Conservation (phyloP, 805 yeast genomes). For the Kuraishia capsulata region DNA sequence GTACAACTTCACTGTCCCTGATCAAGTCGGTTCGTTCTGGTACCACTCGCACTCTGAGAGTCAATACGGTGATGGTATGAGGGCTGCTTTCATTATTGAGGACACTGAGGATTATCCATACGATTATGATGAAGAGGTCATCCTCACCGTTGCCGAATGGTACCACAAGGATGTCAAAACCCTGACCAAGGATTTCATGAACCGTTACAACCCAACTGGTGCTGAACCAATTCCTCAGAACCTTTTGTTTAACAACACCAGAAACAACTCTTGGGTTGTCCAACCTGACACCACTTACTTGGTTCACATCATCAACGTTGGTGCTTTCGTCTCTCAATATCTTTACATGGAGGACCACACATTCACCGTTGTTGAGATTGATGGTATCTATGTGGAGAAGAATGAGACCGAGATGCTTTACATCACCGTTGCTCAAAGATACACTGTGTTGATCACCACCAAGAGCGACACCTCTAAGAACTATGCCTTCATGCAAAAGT, state of each 20-base stretch:
- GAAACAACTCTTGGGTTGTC: conserved; percentile 45
- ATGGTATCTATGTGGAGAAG: conserved; percentile 62
- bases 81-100: conserved; percentile 61
- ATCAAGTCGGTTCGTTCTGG: conserved; percentile 77
- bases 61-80: conserved; percentile 71
- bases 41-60: conserved; percentile 74
- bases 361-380: conserved; percentile 65
- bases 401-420: conserved; percentile 45
- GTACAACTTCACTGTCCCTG: conserved; percentile 60
- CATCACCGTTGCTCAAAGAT: conserved; percentile 75
- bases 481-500: conserved; percentile 73
- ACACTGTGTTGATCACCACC: conserved; percentile 64
- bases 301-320: conserved; percentile 55
- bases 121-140: conserved; percentile 52
- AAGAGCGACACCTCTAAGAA: conserved; percentile 52
- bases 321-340: conserved; percentile 69
- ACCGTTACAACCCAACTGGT: conserved; percentile 73
- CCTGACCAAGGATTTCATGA: conserved; percentile 39
- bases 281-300: conserved; percentile 55
- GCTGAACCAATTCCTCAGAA: conserved; percentile 76
- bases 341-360: conserved; percentile 61
- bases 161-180: conserved; percentile 47
- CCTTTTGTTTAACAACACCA: conserved; percentile 54
- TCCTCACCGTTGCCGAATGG: conserved; percentile 51
- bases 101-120: conserved; percentile 40